Evolutionary conservation across 768 basidiomycete species (phyloP), one percentile per base, ranked within the genome.

Genomic region (Phanerodontia chrysosporium): DNA sequence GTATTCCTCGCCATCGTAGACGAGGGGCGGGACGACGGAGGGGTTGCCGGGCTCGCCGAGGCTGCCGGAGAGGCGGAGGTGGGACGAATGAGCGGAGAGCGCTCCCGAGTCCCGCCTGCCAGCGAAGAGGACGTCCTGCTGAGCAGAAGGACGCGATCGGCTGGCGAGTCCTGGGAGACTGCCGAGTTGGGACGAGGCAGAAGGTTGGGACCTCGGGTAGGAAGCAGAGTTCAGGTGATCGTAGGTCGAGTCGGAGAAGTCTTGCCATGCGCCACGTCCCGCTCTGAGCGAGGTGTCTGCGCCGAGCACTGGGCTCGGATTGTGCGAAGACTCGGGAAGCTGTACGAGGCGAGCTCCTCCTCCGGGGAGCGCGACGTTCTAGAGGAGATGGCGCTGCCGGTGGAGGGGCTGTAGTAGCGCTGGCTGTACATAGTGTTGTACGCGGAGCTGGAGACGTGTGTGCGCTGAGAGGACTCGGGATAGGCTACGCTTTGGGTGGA

Each of bases 391-490:
- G 48, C 52, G 53, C 27, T 55, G 18, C 58, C 51, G 39, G 59
- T 22, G 51, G 57, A 21, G 30, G 57, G 48, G 53, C 44, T 45
- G 57, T 22, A 45, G 59, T 58, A 48, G 58, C 61, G 67, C 25
- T 64, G 39, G 57, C n/a, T 35, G 64, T 67, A 70, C 36, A 66
- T 55, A 52, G 46, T 35, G 18, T 57, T 52, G 54, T 65, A 69
- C 13, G 69, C 63, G 13, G 60, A 57, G 39, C 65, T 65, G 21
- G 35, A 42, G 36, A 71, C 65, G 36, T 63, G 66, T 16, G 70
- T 71, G 61, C 70, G 64, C 67, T 71, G 70, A 4, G 70, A 71
- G 22, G 69, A 70, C 64, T 71, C 70, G 18, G 70, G 70, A 59
- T 70, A 71, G 14, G 65, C 67, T 21, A 68, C 66, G 48, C 58